Evolutionary conservation across 75 land plant genomes (phyloP), one percentile per base, ranked within the genome.

Genomic region (Cunninghamia lanceolata): DNA sequence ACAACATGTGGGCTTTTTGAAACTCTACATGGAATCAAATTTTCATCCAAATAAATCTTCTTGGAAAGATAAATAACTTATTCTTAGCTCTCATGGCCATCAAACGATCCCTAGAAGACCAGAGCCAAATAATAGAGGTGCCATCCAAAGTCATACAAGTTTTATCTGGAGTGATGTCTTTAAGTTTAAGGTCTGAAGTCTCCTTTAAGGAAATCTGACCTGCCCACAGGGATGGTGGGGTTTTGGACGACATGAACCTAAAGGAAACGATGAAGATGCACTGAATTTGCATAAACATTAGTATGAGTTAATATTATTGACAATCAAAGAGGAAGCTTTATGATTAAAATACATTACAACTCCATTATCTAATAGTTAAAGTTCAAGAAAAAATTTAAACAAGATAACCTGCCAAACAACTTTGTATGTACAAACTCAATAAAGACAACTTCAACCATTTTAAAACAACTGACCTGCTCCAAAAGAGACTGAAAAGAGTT

Each of bases 401-500:
- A 34, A 32, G 36, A 11, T 73, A 30, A 11, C 34, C 75, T 73
- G 10, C 75, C 15, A 34, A 34, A 30, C 75, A 73, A 73, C 34
- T 14, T 73, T 73, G 75, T 1, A 34, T 32, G 38, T 73, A 73
- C 0, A 73, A 73, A 73, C 2, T 73, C 36, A 73, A 34, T 73
- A 14, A 0, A 70, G 9, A 70, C 34, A 70, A 73, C 13, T 30
- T 70, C 36, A 73, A 79, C 43, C 77, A 25, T 19, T 71, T 53
- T 28, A 43, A 47, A 85, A 77, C 14, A 85, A 16, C 45, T 59
- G 88, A 94, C 96, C 96, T 89, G 93, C 87, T 66, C 91, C 91
- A 71, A 89, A 89, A 47, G 82, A 90, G 82, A 95, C 88, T 4
- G 93, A 91, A n/a, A 90, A 85, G 45, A 97, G 90, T 82, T 90